These are phyloP conservation scores for Globisporangium iwayamae DNA, from an alignment of 352 stramenopile species.

Conservation along the genomic window DNA sequence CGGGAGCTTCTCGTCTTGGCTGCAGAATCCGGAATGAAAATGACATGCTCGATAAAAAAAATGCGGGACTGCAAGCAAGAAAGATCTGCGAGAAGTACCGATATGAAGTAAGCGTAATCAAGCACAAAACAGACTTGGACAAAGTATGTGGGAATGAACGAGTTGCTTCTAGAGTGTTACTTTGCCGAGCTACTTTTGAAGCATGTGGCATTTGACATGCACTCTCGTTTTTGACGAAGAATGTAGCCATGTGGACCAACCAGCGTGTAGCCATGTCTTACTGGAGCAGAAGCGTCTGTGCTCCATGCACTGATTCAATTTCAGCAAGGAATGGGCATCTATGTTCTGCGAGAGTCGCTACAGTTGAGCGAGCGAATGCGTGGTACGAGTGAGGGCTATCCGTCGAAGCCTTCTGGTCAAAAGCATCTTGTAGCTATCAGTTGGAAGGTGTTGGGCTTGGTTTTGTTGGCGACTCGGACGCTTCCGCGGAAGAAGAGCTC, in stretches of 20 bases:
- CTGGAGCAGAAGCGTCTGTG: no score
- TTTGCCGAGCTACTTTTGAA: not conserved
- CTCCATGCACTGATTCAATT: no score
- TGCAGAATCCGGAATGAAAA: constrained; percentile 2
- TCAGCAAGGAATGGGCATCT: no score
- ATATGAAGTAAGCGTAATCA: constrained; percentile 31
- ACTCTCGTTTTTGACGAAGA: not conserved
- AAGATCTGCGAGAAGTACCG: constrained; percentile 31
- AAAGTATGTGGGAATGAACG: not conserved
- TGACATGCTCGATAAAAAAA: not conserved
- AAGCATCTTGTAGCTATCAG: no score
- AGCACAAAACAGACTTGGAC: not conserved
- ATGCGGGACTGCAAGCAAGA: constrained; percentile 10
- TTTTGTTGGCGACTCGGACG: not conserved
- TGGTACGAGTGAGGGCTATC: no score
- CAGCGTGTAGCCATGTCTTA: not conserved
- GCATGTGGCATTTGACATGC: not conserved
- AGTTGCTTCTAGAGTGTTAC: constrained; percentile 2
- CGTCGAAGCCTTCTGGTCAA: no score
- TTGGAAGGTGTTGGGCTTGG: not conserved
- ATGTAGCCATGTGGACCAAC: not conserved
- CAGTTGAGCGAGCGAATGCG: no score
- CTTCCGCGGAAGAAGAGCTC: not conserved
- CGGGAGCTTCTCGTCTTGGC: not conserved
- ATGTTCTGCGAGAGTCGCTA: no score